Evolutionary conservation across 192 early-diverging fungal genomes (phyloP).

Genomic region (Geosiphon pyriformis): DNA sequence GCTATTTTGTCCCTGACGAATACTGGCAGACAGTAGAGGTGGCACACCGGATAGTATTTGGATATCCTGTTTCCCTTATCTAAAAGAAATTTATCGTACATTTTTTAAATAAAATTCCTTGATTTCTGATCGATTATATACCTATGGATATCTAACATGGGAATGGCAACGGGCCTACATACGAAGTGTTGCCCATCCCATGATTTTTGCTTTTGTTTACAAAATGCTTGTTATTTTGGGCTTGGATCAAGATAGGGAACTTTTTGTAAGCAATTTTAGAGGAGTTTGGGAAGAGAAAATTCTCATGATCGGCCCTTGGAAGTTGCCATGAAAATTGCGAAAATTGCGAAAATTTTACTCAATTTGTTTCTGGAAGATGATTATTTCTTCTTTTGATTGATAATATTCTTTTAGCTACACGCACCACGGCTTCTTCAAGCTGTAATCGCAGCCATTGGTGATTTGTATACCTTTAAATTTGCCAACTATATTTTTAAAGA

Average conservation of each 20-base stretch:
- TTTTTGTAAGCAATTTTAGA: too few species aligned
- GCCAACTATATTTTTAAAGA: conserved; percentile 58
- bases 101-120: conserved; percentile 22
- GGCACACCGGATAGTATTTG: conserved; percentile 80
- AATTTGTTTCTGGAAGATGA: too few species aligned
- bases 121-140: conserved; percentile 19
- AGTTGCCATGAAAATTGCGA: too few species aligned
- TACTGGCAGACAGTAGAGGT: conserved; percentile 97
- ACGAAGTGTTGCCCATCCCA: conserved; percentile 78
- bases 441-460: conserved; percentile 61
- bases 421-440: conserved; percentile 75
- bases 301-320: too few species aligned
- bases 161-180: conserved; percentile 78
- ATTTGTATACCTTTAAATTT: conserved; percentile 70
- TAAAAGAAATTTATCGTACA: not conserved
- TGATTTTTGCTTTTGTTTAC: conserved; percentile 78
- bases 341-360: too few species aligned
- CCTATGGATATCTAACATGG: conserved; percentile 87
- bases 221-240: conserved; percentile 50
- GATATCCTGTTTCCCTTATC: conserved; percentile 47
- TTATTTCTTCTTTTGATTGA: conserved; percentile 11
- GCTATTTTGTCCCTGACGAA: conserved; percentile 92
- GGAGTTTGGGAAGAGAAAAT: too few species aligned
- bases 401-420: conserved; percentile 44
- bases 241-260: conserved; percentile 52